These are phyloP conservation scores for Apiotrichum montevideense DNA, from an alignment of 1,284 basidiomycete species.

Conservation along the genomic window DNA sequence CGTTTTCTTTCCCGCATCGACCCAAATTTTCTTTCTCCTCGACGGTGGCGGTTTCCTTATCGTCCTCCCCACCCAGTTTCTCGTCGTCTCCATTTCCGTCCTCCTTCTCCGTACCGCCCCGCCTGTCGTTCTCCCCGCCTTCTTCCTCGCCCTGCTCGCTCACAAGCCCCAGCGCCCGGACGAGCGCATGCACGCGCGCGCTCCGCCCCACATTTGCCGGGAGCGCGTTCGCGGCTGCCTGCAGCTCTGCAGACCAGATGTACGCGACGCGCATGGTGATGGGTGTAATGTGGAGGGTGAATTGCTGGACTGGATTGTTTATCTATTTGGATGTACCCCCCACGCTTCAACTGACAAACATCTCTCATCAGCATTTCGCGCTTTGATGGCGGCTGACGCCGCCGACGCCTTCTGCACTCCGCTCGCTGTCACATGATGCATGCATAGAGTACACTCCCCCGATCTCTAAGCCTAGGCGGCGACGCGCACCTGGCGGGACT, in stretches of 20 bases:
- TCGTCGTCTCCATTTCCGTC: too few species aligned
- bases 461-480: constrained; percentile 17
- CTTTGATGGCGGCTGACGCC: too few species aligned
- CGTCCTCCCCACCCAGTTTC: too few species aligned
- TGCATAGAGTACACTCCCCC: constrained; percentile 1
- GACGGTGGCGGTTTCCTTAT: too few species aligned
- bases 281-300: too few species aligned
- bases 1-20: neutral
- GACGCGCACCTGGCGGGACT: constrained; percentile 23
- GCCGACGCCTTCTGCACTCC: too few species aligned
- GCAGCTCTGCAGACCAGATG: constrained; percentile 35
- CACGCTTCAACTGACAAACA: too few species aligned
- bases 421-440: neutral
- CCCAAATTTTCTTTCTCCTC: neutral
- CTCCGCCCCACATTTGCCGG: constrained; percentile 81
- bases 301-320: too few species aligned
- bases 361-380: too few species aligned
- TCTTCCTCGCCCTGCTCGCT: neutral
- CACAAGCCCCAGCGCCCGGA: constrained; percentile 57
- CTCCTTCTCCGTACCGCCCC: too few species aligned
- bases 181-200: constrained; percentile 66
- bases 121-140: too few species aligned
- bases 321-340: too few species aligned
- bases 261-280: constrained; percentile 17
- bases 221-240: constrained; percentile 49